Evolutionary conservation across 768 basidiomycete species (phyloP).

Genomic region (Lentinus brumalis): DNA sequence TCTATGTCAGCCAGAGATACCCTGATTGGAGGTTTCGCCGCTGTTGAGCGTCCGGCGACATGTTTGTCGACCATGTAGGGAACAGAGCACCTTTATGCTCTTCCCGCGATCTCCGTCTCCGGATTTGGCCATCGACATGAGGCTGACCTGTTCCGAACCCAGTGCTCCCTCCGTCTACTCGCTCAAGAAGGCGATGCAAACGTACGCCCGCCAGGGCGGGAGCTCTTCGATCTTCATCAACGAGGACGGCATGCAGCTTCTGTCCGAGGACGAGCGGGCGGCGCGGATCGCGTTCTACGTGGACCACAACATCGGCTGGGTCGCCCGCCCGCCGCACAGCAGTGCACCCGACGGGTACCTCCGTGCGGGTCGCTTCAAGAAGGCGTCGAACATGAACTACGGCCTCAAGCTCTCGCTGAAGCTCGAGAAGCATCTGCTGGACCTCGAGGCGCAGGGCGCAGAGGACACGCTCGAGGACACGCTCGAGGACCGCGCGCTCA

Average conservation of each 20-base stretch:
- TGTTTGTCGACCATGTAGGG: neutral
- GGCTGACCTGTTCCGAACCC: conserved; percentile 2
- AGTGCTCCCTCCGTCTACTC: conserved; percentile 77
- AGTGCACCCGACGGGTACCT: conserved; percentile 64
- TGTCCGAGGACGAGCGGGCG: conserved; percentile 61
- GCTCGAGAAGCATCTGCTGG: conserved; percentile 50
- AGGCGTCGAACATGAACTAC: conserved; percentile 92
- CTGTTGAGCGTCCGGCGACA: too few species aligned
- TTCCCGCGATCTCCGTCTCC: conserved; percentile 11
- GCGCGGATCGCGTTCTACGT: conserved; percentile 74
- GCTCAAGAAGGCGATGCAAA: conserved; percentile 84
- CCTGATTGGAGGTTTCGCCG: too few species aligned
- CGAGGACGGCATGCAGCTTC: conserved; percentile 79
- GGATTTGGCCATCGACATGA: neutral
- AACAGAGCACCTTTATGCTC: neutral
- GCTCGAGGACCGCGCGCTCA: conserved; percentile 73
- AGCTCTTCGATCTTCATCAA: conserved; percentile 78
- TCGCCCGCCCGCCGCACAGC: conserved; percentile 77
- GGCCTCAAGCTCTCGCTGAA: conserved; percentile 67
- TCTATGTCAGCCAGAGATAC: too few species aligned
- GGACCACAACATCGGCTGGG: conserved; percentile 79
- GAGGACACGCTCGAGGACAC: conserved; percentile 45
- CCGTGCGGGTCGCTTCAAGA: conserved; percentile 90
- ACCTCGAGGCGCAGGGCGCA: conserved; percentile 44
- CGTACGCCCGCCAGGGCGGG: conserved; percentile 88